phyloP scores from a whole-genome alignment of 305 asterid genomes.

The Solanum hybrid region DNA sequence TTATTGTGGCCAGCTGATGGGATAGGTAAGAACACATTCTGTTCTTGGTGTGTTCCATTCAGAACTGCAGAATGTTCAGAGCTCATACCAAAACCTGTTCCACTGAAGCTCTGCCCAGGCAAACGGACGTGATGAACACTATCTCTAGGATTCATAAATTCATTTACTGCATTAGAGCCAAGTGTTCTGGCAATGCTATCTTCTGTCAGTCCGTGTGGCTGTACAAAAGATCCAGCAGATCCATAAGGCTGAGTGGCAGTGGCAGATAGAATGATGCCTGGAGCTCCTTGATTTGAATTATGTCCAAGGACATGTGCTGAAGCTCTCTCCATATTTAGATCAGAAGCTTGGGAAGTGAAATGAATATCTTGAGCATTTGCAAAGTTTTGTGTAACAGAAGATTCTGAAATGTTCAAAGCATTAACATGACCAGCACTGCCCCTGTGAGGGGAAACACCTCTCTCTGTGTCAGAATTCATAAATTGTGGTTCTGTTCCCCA shows the following conservation, averaged over 20 bases:
- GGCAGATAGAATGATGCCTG: slow-evolving; percentile 16
- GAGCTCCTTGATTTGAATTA: slow-evolving; percentile 21
- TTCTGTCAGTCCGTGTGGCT: slow-evolving; percentile 22
- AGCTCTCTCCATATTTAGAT: slow-evolving; percentile 25
- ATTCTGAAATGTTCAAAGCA: slow-evolving; percentile 22
- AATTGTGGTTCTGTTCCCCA: slow-evolving; percentile 29
- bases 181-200: slow-evolving; percentile 21
- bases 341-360: slow-evolving; percentile 21
- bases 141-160: slow-evolving; percentile 25
- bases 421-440: slow-evolving; percentile 26
- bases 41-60: slow-evolving; percentile 20
- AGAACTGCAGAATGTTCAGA: slow-evolving; percentile 29
- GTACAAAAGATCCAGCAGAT: slow-evolving; percentile 28
- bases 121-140: slow-evolving; percentile 22
- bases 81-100: slow-evolving; percentile 27
- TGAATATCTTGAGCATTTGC: slow-evolving; percentile 19
- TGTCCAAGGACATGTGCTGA: slow-evolving; percentile 21
- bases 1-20: slow-evolving; percentile 30
- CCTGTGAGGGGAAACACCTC: slow-evolving; percentile 15
- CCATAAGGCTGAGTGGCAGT: slow-evolving; percentile 21
- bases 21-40: slow-evolving; percentile 15
- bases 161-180: slow-evolving; percentile 30
- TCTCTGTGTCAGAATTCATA: slow-evolving; percentile 20
- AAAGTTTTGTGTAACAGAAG: slow-evolving; percentile 23
- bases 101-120: slow-evolving; percentile 37